A percentile compares a stretch with the other conserved stretches of the same genome.
Conservation (phyloP, 352 stramenopile species). For the Albugo candida region DNA sequence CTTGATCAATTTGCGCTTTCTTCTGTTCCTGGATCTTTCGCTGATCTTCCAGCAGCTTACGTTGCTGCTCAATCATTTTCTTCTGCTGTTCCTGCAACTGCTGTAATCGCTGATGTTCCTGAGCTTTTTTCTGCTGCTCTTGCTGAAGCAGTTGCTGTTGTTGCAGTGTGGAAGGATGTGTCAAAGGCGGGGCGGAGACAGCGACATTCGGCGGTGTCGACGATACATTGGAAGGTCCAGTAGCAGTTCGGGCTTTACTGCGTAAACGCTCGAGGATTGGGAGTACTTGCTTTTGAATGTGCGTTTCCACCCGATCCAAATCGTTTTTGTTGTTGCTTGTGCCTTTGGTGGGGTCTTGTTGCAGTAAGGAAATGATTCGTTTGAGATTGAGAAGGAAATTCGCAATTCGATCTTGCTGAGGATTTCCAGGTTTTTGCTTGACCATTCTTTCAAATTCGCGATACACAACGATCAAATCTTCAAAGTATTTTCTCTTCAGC, state of each 20-base stretch:
- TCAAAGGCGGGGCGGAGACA: conserved; percentile 1
- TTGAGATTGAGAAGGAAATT: conserved; percentile 65
- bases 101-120: conserved; percentile 30
- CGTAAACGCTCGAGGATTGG: conserved; percentile 56
- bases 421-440: conserved; percentile 41
- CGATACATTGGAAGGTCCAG: conserved; percentile 5
- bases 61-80: conserved; percentile 29
- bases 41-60: conserved; percentile 43
- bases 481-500: conserved; percentile 67
- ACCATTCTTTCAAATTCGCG: conserved; percentile 74
- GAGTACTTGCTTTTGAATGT: conserved; percentile 71
- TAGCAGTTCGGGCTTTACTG: conserved; percentile 28
- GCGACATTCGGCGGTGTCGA: conserved; percentile 11
- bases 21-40: conserved; percentile 42
- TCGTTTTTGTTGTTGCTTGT: conserved; percentile 62
- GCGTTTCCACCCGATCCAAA: conserved; percentile 55
- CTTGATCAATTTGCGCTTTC: conserved; percentile 13
- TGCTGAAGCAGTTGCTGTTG: conserved; percentile 11
- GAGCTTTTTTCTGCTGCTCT: conserved; percentile 40
- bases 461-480: conserved; percentile 65
- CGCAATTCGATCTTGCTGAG: conserved; percentile 67
- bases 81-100: conserved; percentile 44
- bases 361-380: conserved; percentile 54
- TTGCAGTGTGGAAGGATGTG: conserved; percentile 3
- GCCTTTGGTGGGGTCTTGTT: conserved; percentile 60